phyloP scores from a whole-genome alignment of 345 rosid genomes.

The Acer yangbiense region DNA sequence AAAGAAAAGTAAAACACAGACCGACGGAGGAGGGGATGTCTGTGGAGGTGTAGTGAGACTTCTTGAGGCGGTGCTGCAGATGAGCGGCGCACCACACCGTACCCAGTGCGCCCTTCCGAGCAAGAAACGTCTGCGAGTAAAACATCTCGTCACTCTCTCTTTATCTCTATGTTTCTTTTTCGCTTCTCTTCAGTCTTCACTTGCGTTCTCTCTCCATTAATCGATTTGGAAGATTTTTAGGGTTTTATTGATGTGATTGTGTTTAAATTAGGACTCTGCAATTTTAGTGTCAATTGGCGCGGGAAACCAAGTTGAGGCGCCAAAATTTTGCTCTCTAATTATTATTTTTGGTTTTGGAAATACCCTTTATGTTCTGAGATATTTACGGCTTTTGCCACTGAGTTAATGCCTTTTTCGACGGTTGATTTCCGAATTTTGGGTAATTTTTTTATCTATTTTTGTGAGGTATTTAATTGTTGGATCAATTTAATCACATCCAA shows the following conservation, averaged over 20 bases:
- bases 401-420: neutral
- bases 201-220: neutral
- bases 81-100: constrained; percentile 94
- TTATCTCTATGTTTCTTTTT: neutral
- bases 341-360: neutral
- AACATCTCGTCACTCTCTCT: constrained; percentile 47
- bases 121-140: constrained; percentile 72
- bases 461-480: neutral
- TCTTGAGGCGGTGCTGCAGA: constrained; percentile 72
- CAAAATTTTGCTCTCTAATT: neutral
- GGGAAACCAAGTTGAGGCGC: constrained; percentile 9
- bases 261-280: neutral
- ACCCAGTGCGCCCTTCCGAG: constrained; percentile 75
- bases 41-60: constrained; percentile 76
- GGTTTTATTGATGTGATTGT: neutral
- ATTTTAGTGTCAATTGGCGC: neutral
- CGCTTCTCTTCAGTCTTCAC: neutral
- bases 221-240: neutral
- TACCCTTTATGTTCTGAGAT: neutral
- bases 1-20: constrained; percentile 15
- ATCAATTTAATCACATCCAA: neutral
- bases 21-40: constrained; percentile 76
- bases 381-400: constrained; percentile 8
- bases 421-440: neutral
- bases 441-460: neutral